Percentiles rank a stretch among this genome's conserved stretches.
These are phyloP conservation scores for Lasiosphaeria ovina DNA, from an alignment of 495 filamentous ascomycete genomes.

Conservation along the genomic window DNA sequence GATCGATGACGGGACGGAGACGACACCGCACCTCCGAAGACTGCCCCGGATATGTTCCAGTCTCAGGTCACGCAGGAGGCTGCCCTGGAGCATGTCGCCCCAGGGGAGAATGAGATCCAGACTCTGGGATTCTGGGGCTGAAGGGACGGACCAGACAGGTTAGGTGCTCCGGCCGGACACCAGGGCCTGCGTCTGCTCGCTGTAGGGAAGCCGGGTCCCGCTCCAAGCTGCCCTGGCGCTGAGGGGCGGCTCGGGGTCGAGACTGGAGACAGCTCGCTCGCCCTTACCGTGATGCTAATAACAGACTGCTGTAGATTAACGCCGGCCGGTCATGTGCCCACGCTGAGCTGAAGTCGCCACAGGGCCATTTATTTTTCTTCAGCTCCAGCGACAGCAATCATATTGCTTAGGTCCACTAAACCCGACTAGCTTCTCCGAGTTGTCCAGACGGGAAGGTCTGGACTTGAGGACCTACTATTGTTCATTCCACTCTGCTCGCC, in stretches of 20 bases:
- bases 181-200: background rate
- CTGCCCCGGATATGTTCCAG: slow-evolving; percentile 4
- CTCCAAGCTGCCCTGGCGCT: background rate
- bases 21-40: slow-evolving; percentile 3
- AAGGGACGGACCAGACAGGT: slow-evolving; percentile 4
- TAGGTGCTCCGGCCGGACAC: background rate
- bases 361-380: slow-evolving; percentile 15
- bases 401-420: background rate
- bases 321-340: slow-evolving; percentile 24
- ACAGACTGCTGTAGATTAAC: slow-evolving; percentile 23
- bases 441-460: slow-evolving; percentile 6
- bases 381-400: slow-evolving; percentile 8
- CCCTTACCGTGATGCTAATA: background rate
- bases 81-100: slow-evolving; percentile 9
- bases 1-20: background rate
- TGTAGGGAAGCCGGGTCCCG: slow-evolving; percentile 2
- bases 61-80: slow-evolving; percentile 26
- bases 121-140: slow-evolving; percentile 4
- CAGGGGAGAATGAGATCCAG: slow-evolving; percentile 5
- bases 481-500: slow-evolving; percentile 3
- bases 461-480: slow-evolving; percentile 3
- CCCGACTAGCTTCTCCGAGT: slow-evolving; percentile 4
- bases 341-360: slow-evolving; percentile 26
- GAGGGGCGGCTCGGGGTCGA: slow-evolving; percentile 16
- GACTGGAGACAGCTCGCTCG: background rate